A percentile compares a stretch with the other conserved stretches of the same genome.
Conservation (phyloP, 2,329 filamentous ascomycete species). For the Alternaria incomplexa region DNA sequence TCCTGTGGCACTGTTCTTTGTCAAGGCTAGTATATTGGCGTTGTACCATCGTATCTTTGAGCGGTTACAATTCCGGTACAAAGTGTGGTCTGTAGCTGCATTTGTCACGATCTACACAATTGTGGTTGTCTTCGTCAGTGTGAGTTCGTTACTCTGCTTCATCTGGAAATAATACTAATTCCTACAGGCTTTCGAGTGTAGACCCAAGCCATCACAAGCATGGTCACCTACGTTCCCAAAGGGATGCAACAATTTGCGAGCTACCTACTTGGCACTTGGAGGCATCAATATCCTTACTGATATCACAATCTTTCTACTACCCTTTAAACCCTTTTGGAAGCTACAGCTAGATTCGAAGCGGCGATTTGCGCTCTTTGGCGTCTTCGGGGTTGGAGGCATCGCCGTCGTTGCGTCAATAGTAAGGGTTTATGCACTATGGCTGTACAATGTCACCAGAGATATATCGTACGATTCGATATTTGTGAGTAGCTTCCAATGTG, state of each 20-base stretch:
- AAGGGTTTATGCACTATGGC: slow-evolving; percentile 24
- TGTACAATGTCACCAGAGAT: slow-evolving; percentile 25
- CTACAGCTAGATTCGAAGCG: slow-evolving; percentile 2
- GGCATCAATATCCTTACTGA: slow-evolving; percentile 27
- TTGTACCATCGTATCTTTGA: slow-evolving; percentile 28
- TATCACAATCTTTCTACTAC: slow-evolving; percentile 22
- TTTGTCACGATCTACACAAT: slow-evolving; percentile 19
- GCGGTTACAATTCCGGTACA: slow-evolving; percentile 11
- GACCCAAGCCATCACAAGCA: slow-evolving; percentile 11
- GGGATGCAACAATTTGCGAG: slow-evolving; percentile 27
- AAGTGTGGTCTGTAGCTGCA: slow-evolving; percentile 4
- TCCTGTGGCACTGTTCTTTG: slow-evolving; percentile 26
- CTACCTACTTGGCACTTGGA: slow-evolving; percentile 24
- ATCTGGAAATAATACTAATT: background rate
- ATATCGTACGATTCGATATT: slow-evolving; percentile 23
- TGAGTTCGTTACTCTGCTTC: background rate
- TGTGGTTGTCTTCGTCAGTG: slow-evolving; percentile 20
- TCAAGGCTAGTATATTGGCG: slow-evolving; percentile 29
- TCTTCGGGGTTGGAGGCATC: slow-evolving; percentile 24
- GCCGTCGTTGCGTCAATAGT: slow-evolving; percentile 28
- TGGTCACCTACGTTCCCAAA: slow-evolving; percentile 25
- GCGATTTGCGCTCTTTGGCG: slow-evolving; percentile 9
- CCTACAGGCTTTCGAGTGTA: slow-evolving; percentile 27
- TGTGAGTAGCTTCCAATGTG: background rate
- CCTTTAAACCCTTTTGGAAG: slow-evolving; percentile 15